phyloP scores from a whole-genome alignment of 495 filamentous ascomycete genomes.

The Hypoxylon fuscum region DNA sequence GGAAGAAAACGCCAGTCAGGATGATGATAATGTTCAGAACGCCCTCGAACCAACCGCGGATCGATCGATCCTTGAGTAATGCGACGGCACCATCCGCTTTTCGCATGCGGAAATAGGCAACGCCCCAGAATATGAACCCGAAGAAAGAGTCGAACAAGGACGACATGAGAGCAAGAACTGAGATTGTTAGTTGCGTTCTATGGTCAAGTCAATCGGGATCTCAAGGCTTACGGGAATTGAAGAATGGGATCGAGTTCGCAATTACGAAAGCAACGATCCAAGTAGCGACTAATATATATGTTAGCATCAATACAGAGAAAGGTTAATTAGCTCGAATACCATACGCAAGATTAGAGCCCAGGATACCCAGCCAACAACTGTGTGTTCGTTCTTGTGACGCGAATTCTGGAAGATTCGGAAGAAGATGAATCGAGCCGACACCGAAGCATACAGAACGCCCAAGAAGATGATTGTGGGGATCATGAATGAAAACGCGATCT shows the following conservation, averaged over 20 bases:
- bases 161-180: constrained; percentile 82
- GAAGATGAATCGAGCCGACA: constrained; percentile 86
- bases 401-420: constrained; percentile 83
- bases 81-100: constrained; percentile 69
- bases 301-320: constrained; percentile 21
- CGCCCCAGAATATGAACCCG: constrained; percentile 93
- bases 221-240: constrained; percentile 66
- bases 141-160: constrained; percentile 93
- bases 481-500: constrained; percentile 90
- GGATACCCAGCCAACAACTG: constrained; percentile 78
- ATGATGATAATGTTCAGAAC: constrained; percentile 75
- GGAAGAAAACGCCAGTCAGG: constrained; percentile 75
- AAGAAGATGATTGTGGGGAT: constrained; percentile 90
- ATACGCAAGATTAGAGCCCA: constrained; percentile 76
- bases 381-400: constrained; percentile 79
- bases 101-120: constrained; percentile 86
- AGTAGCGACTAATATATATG: constrained; percentile 57
- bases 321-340: background rate
- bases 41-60: constrained; percentile 69
- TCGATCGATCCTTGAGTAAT: constrained; percentile 66
- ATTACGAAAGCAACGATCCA: constrained; percentile 86
- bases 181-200: constrained; percentile 13
- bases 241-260: constrained; percentile 91
- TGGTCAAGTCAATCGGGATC: too few relatives aligned
- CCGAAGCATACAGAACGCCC: constrained; percentile 86